These are phyloP conservation scores for Encephalitozoon cuniculi DNA, from an alignment of 371 early-diverging fungal genomes.

Conservation along the genomic window DNA sequence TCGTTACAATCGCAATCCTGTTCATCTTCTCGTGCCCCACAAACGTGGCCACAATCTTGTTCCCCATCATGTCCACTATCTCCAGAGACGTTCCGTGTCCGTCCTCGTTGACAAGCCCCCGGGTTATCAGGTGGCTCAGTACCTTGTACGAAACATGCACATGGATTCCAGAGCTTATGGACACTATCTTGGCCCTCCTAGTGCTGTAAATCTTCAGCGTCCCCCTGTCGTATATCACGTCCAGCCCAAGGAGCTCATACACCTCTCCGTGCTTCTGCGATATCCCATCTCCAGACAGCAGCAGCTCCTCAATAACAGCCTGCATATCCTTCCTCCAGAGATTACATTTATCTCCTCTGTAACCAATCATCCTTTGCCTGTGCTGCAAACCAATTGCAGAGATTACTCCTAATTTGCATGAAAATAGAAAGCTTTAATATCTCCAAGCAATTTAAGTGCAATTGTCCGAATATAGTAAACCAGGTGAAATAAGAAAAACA, in stretches of 20 bases:
- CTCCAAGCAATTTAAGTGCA: background rate
- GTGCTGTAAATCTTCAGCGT: slow-evolving; percentile 22
- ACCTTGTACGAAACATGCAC: background rate
- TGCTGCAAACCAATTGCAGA: background rate
- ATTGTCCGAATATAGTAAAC: background rate
- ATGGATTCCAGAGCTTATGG: slow-evolving; percentile 26
- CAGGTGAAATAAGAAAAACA: background rate
- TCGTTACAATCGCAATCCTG: slow-evolving; percentile 77
- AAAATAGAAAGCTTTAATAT: slow-evolving; percentile 1
- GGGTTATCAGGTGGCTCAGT: background rate
- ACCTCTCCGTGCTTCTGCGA: slow-evolving; percentile 21
- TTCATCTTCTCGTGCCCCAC: background rate
- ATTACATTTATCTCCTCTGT: background rate
- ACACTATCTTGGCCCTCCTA: slow-evolving; percentile 1
- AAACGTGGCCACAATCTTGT: slow-evolving; percentile 32
- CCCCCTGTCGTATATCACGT: slow-evolving; percentile 15
- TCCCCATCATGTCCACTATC: slow-evolving; percentile 35
- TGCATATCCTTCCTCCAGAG: background rate
- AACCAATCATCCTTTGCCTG: background rate
- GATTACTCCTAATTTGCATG: background rate
- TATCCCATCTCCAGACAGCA: background rate
- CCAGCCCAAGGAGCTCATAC: slow-evolving; percentile 30
- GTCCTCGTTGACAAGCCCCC: slow-evolving; percentile 14
- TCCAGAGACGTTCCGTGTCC: slow-evolving; percentile 11
- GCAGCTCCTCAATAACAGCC: slow-evolving; percentile 10